Conservation (phyloP, 2,329 filamentous ascomycete genomes). For the Xylaria sp. region DNA sequence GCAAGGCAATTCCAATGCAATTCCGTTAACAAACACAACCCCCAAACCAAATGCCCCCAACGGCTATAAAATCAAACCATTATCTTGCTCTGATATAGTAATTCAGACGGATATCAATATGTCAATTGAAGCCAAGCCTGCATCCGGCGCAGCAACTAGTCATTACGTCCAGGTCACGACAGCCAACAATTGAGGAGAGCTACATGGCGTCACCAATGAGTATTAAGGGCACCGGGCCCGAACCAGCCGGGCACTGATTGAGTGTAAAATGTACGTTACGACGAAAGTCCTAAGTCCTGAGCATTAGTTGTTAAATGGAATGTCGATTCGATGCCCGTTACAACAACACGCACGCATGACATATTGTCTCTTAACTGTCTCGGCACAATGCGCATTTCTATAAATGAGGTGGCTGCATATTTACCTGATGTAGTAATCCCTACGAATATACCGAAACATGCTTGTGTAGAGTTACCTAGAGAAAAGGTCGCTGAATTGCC, state of each 20-base stretch:
- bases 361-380: too few relatives aligned
- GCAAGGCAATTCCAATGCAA: conserved; percentile 19
- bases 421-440: too few relatives aligned
- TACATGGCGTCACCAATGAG: conserved; percentile 23
- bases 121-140: conserved; percentile 31
- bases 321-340: too few relatives aligned
- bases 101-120: conserved; percentile 37
- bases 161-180: conserved; percentile 33
- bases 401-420: neutral
- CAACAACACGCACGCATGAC: too few relatives aligned
- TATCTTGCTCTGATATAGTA: conserved; percentile 33
- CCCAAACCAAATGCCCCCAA: conserved; percentile 4
- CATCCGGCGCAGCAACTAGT: conserved; percentile 21
- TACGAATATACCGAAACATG: too few relatives aligned
- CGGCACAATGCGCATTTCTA: neutral
- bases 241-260: neutral
- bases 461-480: too few relatives aligned
- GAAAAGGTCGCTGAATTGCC: too few relatives aligned
- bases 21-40: conserved; percentile 25
- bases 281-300: too few relatives aligned
- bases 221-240: conserved; percentile 24
- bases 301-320: neutral
- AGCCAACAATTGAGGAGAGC: conserved; percentile 27
- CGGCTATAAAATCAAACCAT: conserved; percentile 21
- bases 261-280: neutral